Conservation (phyloP, 2,329 filamentous ascomycete species). For the Fusarium miscanthi region DNA sequence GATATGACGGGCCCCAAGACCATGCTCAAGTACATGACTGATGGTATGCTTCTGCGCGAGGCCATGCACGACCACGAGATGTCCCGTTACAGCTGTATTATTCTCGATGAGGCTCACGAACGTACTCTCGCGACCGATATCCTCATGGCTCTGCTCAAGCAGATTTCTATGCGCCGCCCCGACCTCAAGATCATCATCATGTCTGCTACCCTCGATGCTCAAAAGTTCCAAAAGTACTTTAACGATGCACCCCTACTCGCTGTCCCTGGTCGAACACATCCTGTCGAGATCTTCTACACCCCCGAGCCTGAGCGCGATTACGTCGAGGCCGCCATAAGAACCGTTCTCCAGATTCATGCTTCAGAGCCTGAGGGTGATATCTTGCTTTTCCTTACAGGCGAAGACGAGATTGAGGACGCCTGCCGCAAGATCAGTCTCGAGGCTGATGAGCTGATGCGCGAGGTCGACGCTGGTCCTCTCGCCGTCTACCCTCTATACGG, state of each 20-base stretch:
- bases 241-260: slow-evolving; percentile 92
- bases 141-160: slow-evolving; percentile 94
- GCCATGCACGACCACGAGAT: slow-evolving; percentile 96
- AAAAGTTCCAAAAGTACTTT: slow-evolving; percentile 99
- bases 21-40: slow-evolving; percentile 99
- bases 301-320: slow-evolving; percentile 96
- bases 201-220: slow-evolving; percentile 95
- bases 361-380: slow-evolving; percentile 94
- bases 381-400: slow-evolving; percentile 92
- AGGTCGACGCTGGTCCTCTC: slow-evolving; percentile 90
- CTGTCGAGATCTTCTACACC: slow-evolving; percentile 98
- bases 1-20: slow-evolving; percentile 91
- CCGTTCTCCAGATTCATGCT: slow-evolving; percentile 95
- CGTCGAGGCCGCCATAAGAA: slow-evolving; percentile 92
- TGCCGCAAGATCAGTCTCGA: slow-evolving; percentile 92
- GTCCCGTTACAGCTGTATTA: slow-evolving; percentile 94
- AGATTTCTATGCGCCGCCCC: slow-evolving; percentile 81
- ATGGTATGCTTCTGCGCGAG: slow-evolving; percentile 97
- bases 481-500: slow-evolving; percentile 95
- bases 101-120: slow-evolving; percentile 98
- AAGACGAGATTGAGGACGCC: slow-evolving; percentile 98
- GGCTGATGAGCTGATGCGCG: slow-evolving; percentile 88
- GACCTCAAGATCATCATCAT: slow-evolving; percentile 99
- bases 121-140: slow-evolving; percentile 97
- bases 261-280: slow-evolving; percentile 93